A percentile compares a stretch with the other conserved stretches of the same genome.
phyloP scores from a whole-genome alignment of 2,329 filamentous ascomycete species.

The Amauroascus niger region DNA sequence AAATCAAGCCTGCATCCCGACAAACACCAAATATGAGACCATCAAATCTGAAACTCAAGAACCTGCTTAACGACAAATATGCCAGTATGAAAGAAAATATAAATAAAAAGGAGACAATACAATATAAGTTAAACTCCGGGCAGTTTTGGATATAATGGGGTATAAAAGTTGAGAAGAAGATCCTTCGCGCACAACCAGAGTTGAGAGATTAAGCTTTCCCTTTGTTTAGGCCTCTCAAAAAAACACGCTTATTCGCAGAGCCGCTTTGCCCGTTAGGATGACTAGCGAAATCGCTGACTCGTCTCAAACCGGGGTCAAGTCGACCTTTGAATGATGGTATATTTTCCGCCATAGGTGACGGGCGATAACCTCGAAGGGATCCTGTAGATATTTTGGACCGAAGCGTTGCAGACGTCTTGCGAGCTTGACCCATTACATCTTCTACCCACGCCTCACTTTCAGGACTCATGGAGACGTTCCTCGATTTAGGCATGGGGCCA shows the following conservation, averaged over 20 bases:
- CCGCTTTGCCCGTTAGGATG: conserved; percentile 18
- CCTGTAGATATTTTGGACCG: conserved; percentile 14
- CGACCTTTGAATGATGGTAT: background rate
- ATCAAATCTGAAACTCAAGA: background rate
- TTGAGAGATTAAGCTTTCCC: conserved; percentile 8
- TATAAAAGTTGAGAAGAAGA: background rate
- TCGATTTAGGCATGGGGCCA: conserved; percentile 34
- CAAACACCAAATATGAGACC: background rate
- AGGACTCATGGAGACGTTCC: conserved; percentile 35
- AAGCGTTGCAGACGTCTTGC: conserved; percentile 30
- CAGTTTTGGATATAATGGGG: background rate
- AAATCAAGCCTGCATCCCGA: background rate
- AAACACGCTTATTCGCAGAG: conserved; percentile 29
- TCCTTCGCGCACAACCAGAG: background rate
- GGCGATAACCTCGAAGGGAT: conserved; percentile 7
- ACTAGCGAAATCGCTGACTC: conserved; percentile 31
- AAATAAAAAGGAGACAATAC: background rate
- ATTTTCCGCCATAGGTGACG: conserved; percentile 3
- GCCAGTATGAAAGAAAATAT: background rate
- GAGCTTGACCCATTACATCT: conserved; percentile 38
- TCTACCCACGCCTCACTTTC: conserved; percentile 42
- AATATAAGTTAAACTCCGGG: background rate
- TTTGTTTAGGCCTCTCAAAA: conserved; percentile 28
- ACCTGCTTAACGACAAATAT: background rate
- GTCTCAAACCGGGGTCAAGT: conserved; percentile 9